Evolutionary conservation across 495 filamentous ascomycete genomes (phyloP).

Genomic region (Aspergillus bridgeri): DNA sequence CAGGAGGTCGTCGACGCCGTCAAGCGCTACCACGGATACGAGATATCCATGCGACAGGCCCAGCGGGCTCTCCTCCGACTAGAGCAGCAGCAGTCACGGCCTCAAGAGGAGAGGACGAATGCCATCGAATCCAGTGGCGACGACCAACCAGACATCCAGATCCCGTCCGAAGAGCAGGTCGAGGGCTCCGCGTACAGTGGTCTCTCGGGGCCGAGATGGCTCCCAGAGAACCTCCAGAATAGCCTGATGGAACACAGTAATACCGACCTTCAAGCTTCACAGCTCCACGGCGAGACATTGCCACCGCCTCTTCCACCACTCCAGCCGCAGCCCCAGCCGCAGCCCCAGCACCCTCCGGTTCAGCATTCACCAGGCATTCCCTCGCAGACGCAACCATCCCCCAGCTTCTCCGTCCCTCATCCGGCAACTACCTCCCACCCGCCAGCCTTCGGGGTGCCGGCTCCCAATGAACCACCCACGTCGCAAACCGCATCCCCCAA

Average conservation of each 20-base stretch:
- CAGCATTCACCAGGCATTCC: constrained; percentile 18
- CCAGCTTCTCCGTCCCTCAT: constrained; percentile 20
- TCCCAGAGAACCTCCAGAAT: constrained; percentile 29
- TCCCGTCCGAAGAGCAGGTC: constrained; percentile 15
- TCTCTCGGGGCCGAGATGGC: constrained; percentile 36
- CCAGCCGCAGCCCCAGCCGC: constrained; percentile 8
- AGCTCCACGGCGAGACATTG: constrained; percentile 26
- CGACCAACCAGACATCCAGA: constrained; percentile 18
- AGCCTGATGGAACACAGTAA: constrained; percentile 28
- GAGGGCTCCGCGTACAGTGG: constrained; percentile 23
- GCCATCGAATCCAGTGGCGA: constrained; percentile 20
- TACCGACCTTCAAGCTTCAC: constrained; percentile 14
- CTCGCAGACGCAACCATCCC: constrained; percentile 20
- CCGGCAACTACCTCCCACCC: constrained; percentile 21
- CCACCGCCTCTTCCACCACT: constrained; percentile 17
- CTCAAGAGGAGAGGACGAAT: constrained; percentile 23
- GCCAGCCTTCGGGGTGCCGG: constrained; percentile 20
- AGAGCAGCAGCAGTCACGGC: constrained; percentile 30
- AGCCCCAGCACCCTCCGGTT: constrained; percentile 1
- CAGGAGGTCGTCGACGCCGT: constrained; percentile 43
- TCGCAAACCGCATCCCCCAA: constrained; percentile 24
- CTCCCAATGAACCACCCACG: constrained; percentile 17
- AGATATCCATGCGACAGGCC: constrained; percentile 46
- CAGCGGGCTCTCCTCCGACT: constrained; percentile 43
- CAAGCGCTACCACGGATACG: constrained; percentile 47